These are phyloP conservation scores for Monosporascus ibericus DNA, from an alignment of 2,329 filamentous ascomycete species.

Conservation along the genomic window DNA sequence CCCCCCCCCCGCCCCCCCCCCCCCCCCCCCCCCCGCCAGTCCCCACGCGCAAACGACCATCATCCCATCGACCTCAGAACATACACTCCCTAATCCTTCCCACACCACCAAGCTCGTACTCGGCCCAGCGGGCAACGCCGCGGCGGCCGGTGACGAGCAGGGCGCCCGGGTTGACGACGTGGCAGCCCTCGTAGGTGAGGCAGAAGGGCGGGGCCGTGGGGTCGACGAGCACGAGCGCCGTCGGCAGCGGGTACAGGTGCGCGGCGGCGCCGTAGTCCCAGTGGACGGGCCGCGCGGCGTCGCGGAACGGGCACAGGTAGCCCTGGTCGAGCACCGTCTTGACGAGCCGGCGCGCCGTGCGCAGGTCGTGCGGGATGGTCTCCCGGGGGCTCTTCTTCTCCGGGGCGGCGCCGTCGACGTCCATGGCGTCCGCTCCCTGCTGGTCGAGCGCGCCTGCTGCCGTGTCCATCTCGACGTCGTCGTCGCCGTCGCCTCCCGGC, in stretches of 20 bases:
- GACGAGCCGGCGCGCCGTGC: conserved; percentile 68
- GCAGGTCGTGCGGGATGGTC: conserved; percentile 41
- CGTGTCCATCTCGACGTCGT: conserved; percentile 29
- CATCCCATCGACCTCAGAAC: conserved; percentile 32
- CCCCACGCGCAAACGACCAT: too few species aligned
- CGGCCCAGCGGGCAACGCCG: conserved; percentile 73
- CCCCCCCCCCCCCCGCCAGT: too few species aligned
- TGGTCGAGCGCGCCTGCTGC: conserved; percentile 5
- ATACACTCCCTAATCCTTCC: conserved; percentile 59
- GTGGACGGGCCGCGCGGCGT: conserved; percentile 72
- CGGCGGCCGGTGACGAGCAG: conserved; percentile 65
- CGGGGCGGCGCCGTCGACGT: conserved; percentile 31
- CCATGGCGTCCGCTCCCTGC: conserved; percentile 32
- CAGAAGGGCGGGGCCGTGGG: conserved; percentile 75
- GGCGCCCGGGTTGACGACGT: conserved; percentile 87
- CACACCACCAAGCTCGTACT: conserved; percentile 67
- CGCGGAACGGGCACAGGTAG: conserved; percentile 78
- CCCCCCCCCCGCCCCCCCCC: too few species aligned
- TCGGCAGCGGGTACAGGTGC: conserved; percentile 83
- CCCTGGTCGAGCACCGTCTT: conserved; percentile 91
- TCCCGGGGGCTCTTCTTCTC: conserved; percentile 9
- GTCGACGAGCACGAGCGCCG: conserved; percentile 76
- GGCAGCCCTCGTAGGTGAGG: conserved; percentile 89
- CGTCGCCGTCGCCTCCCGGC: conserved; percentile 13
- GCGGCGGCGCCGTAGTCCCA: conserved; percentile 80